Conservation (phyloP, 116 monocot genomes). For the Iris pallida region DNA sequence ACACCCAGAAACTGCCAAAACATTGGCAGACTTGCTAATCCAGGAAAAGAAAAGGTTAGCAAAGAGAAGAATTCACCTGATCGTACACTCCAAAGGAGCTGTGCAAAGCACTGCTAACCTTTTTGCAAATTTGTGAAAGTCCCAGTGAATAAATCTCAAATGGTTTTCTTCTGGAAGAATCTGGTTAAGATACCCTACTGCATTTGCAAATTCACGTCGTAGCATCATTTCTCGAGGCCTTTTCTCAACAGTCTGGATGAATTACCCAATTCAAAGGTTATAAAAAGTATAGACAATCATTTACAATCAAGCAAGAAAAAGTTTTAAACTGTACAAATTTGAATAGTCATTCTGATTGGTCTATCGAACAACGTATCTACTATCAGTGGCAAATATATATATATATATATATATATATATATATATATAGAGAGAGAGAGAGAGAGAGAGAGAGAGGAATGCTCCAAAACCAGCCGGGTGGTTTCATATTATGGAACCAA, state of each 20-base stretch:
- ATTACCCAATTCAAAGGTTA: constrained; percentile 2
- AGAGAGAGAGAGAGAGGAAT: too few relatives aligned
- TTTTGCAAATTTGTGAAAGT: constrained; percentile 99
- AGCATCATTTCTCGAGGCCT: constrained; percentile 99
- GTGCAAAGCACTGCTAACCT: constrained; percentile 39
- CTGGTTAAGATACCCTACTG: constrained; percentile 94
- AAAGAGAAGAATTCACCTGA: constrained; percentile 1
- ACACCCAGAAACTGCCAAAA: constrained; percentile 88
- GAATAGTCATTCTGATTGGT: too few relatives aligned
- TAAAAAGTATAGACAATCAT: not conserved
- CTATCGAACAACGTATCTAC: too few relatives aligned
- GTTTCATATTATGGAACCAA: too few relatives aligned
- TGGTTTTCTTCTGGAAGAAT: constrained; percentile 83
- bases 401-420: too few relatives aligned
- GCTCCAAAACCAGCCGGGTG: too few relatives aligned
- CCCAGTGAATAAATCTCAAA: constrained; percentile 97
- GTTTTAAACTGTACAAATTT: too few relatives aligned
- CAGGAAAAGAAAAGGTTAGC: constrained; percentile 11
- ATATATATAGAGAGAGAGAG: too few relatives aligned
- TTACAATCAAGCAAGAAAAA: too few relatives aligned
- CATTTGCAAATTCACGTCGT: constrained; percentile 83
- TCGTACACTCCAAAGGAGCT: constrained; percentile 3
- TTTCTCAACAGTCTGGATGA: constrained; percentile 90
- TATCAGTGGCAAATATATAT: too few relatives aligned
- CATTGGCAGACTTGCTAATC: constrained; percentile 91